Conservation (phyloP, 2,329 filamentous ascomycete genomes). For the Beauveria brongniartii region DNA sequence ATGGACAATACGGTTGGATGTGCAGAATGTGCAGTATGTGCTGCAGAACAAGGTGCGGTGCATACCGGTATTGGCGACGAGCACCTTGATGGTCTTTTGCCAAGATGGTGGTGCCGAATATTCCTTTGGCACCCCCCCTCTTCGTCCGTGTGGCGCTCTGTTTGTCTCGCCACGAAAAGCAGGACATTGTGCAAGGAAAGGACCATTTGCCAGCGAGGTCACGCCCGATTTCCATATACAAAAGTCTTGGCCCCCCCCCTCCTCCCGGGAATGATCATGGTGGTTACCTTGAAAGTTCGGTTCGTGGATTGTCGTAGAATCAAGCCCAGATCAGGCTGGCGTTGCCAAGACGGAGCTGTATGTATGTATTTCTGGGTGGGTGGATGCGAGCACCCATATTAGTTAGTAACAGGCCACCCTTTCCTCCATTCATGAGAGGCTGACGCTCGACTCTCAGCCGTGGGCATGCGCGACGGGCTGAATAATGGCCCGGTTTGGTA, state of each 20-base stretch:
- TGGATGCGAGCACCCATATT: not conserved
- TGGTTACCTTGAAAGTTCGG: no score
- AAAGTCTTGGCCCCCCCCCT: not conserved
- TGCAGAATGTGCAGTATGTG: not conserved
- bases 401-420: not conserved
- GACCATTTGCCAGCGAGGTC: not conserved
- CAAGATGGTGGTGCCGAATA: not conserved
- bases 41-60: not conserved
- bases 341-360: not conserved
- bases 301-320: no score
- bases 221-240: not conserved
- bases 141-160: not conserved
- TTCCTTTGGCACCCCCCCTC: not conserved
- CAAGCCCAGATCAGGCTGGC: not conserved
- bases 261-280: not conserved
- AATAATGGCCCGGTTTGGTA: not conserved
- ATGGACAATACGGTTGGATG: not conserved
- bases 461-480: not conserved
- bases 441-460: not conserved
- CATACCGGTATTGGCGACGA: not conserved
- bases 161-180: no score
- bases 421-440: no score
- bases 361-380: not conserved
- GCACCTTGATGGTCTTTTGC: constrained; percentile 7
- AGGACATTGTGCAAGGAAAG: not conserved